A percentile compares a stretch with the other conserved stretches of the same genome.
phyloP scores from a whole-genome alignment of 768 basidiomycete genomes.

The Glaciozyma martinii region DNA sequence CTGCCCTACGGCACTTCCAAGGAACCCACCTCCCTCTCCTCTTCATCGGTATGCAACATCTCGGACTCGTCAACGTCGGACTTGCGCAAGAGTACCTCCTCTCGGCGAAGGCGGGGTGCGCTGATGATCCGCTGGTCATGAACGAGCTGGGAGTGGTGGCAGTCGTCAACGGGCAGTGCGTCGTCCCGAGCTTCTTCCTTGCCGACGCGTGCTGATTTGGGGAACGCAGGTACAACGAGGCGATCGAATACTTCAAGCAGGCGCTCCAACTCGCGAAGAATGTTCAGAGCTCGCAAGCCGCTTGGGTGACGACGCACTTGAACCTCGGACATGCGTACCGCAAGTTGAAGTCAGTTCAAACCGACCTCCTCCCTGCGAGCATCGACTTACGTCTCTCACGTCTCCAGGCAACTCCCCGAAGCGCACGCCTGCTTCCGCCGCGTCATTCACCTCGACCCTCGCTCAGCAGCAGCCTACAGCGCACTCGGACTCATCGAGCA shows the following conservation, averaged over 20 bases:
- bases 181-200: not conserved
- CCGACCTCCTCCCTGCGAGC: not conserved
- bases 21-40: constrained; percentile 93
- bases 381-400: constrained; percentile 37
- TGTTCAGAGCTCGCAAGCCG: constrained; percentile 70
- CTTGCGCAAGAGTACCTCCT: constrained; percentile 82
- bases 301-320: constrained; percentile 82
- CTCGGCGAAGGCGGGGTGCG: constrained; percentile 68
- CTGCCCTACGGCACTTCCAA: constrained; percentile 86
- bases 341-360: constrained; percentile 42
- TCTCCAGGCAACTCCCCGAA: constrained; percentile 48
- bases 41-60: constrained; percentile 98
- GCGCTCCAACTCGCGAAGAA: constrained; percentile 74
- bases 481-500: constrained; percentile 86
- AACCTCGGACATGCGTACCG: constrained; percentile 86
- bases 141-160: constrained; percentile 93
- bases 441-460: constrained; percentile 79
- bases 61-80: constrained; percentile 68
- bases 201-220: constrained; percentile 35
- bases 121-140: constrained; percentile 74
- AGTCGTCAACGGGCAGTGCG: constrained; percentile 54
- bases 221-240: constrained; percentile 56
- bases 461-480: constrained; percentile 67
- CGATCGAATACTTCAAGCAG: constrained; percentile 60
- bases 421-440: constrained; percentile 65